Conservation (phyloP, 352 stramenopile genomes). For the Pythium oligandrum region DNA sequence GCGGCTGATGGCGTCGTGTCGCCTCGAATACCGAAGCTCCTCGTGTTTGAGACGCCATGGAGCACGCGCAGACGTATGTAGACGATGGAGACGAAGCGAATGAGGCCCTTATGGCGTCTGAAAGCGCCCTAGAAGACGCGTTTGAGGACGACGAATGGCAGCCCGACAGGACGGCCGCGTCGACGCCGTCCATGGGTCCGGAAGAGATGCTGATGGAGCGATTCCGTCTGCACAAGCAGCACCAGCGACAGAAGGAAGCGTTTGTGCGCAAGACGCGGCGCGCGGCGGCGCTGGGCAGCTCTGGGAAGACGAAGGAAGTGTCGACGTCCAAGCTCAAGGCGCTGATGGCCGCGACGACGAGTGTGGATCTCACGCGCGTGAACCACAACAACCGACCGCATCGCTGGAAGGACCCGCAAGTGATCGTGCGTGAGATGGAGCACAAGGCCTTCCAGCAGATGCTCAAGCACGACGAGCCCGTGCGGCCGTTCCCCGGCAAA, state of each 20-base stretch:
- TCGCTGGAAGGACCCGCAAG: slow-evolving; percentile 74
- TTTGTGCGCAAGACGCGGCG: slow-evolving; percentile 55
- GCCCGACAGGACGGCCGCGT: no score
- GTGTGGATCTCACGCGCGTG: slow-evolving; percentile 53
- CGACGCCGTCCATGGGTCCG: slow-evolving; percentile 5
- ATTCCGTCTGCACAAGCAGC: slow-evolving; percentile 78
- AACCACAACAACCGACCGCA: slow-evolving; percentile 87
- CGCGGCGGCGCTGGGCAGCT: slow-evolving; percentile 18
- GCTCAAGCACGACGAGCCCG: slow-evolving; percentile 36
- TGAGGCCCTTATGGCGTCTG: no score
- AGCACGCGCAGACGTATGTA: no score
- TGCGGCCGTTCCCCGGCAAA: slow-evolving; percentile 55
- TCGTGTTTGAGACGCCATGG: no score
- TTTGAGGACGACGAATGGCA: no score
- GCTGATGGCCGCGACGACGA: slow-evolving; percentile 4
- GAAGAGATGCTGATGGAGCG: slow-evolving; percentile 65
- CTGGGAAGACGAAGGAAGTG: background rate
- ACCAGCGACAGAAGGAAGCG: slow-evolving; percentile 59
- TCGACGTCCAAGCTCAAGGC: slow-evolving; percentile 9
- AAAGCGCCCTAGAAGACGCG: no score
- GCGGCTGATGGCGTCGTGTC: no score
- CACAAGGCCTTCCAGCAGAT: slow-evolving; percentile 49
- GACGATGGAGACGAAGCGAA: no score
- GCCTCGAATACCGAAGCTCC: no score
- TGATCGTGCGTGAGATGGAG: slow-evolving; percentile 63